Base-by-base conservation (phyloP, 192 early-diverging fungal species). In the Mortierella alpina region DNA sequence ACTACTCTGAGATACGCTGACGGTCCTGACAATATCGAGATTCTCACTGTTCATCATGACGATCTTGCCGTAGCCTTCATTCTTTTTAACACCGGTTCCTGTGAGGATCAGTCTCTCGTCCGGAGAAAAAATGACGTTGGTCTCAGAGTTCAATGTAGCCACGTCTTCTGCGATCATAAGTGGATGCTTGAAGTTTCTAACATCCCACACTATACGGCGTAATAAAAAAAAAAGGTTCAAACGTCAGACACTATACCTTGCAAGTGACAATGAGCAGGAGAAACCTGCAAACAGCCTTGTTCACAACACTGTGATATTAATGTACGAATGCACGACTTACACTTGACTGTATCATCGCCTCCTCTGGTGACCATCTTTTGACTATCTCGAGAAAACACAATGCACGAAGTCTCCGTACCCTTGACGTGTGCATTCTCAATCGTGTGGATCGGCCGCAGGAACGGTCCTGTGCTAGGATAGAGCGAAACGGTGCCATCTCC, bases 321-420 rank as follows among this genome's bases (percentile, higher is more conserved):
- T 2, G n/a, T 11, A 53, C 1, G 7, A 6, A 8, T n/a, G 18
- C 6, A 15, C 7, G 6, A 63, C 78, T 59, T 75, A 88, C 88
- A 71, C 86, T 97, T 97, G 31, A 99, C 90, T 7, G 93, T 92
- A 63, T 94, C 93, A 77, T 96, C 95, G 47, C 90, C 91, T 58
- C 93, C 91, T 39, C 97, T 87, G 4, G 94, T 93, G 4, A 94
- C 87, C 50, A 99, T 64, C 8, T 86, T 81, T 15, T 70, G 76
- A n/a, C 87, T 88, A 62, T 93, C 87, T 39, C 87, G 73, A 5
- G 95, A 92, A 66, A 95, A 93, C 20, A 83, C 71, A 15, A 96
- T 84, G 13, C 88, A 90, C 6, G 93, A 91, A 0, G 91, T 94
- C 18, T 93, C 90, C 0, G 89, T 88, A 22, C 89, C 87, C 39